Conservation (phyloP, 2,329 filamentous ascomycete genomes). For the Podosphaera fusca region DNA sequence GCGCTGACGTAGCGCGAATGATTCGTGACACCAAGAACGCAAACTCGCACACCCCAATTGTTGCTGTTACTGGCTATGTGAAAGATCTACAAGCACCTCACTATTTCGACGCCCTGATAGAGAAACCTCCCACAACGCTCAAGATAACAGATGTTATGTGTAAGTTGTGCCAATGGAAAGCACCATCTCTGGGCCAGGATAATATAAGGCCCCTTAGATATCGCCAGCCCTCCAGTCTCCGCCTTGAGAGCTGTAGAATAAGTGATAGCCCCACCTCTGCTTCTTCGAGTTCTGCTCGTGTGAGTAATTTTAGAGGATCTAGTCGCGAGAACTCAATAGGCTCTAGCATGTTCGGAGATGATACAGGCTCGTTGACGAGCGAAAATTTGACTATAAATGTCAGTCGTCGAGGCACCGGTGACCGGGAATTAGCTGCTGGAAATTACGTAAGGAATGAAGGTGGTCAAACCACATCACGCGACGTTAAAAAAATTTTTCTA, state of each 20-base stretch:
- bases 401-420: constrained; percentile 47
- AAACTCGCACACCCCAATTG: constrained; percentile 84
- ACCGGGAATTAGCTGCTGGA: constrained; percentile 60
- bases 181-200: constrained; percentile 31
- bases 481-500: constrained; percentile 15
- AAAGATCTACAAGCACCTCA: constrained; percentile 89
- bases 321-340: constrained; percentile 76
- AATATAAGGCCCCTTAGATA: constrained; percentile 26
- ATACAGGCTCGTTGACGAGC: constrained; percentile 47
- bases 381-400: constrained; percentile 62
- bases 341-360: constrained; percentile 67
- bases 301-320: constrained; percentile 54
- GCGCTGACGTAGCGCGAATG: constrained; percentile 90
- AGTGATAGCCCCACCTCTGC: constrained; percentile 56
- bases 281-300: constrained; percentile 46
- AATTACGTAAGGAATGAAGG: constrained; percentile 51
- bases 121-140: constrained; percentile 84
- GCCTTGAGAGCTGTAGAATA: constrained; percentile 35
- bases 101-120: constrained; percentile 84
- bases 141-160: constrained; percentile 78
- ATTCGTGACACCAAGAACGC: constrained; percentile 89
- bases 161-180: constrained; percentile 81
- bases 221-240: constrained; percentile 37
- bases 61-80: constrained; percentile 92
- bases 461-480: constrained; percentile 15